Percentiles rank a stretch among this genome's conserved stretches.
Conservation (phyloP, 73 alveolate genomes). For the Paramecium biaurelia region DNA sequence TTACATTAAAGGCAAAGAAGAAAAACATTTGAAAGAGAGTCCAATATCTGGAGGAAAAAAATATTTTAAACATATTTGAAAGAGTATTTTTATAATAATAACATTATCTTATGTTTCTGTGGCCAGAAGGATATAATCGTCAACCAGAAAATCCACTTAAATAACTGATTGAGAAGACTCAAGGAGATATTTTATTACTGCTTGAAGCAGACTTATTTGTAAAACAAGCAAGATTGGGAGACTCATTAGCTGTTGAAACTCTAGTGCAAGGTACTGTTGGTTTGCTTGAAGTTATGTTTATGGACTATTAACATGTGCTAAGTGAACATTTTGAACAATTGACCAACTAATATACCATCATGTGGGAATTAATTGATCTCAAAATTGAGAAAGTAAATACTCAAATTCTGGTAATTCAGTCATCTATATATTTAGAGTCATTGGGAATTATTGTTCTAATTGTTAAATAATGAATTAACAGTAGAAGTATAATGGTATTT, state of each 20-base stretch:
- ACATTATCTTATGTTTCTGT: background rate
- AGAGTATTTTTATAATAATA: background rate
- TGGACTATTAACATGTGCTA: background rate
- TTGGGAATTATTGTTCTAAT: background rate
- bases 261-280: background rate
- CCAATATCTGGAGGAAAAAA: slow-evolving; percentile 12
- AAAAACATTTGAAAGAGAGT: background rate
- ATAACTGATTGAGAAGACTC: background rate
- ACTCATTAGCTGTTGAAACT: background rate
- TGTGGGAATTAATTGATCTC: slow-evolving; percentile 2
- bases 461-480: background rate
- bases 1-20: background rate
- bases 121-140: slow-evolving; percentile 15
- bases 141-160: background rate
- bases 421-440: background rate
- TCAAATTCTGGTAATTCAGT: background rate
- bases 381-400: background rate
- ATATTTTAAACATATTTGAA: slow-evolving; percentile 8
- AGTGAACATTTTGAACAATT: background rate
- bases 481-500: background rate
- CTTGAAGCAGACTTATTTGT: background rate
- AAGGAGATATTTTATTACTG: background rate
- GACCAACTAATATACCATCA: background rate
- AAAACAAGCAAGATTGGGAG: slow-evolving; percentile 4
- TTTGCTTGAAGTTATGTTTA: slow-evolving; percentile 1